Percentiles rank a stretch among this genome's conserved stretches.
Evolutionary conservation across 441 rosid genomes (phyloP).

Genomic region (Mallotus repandus): DNA sequence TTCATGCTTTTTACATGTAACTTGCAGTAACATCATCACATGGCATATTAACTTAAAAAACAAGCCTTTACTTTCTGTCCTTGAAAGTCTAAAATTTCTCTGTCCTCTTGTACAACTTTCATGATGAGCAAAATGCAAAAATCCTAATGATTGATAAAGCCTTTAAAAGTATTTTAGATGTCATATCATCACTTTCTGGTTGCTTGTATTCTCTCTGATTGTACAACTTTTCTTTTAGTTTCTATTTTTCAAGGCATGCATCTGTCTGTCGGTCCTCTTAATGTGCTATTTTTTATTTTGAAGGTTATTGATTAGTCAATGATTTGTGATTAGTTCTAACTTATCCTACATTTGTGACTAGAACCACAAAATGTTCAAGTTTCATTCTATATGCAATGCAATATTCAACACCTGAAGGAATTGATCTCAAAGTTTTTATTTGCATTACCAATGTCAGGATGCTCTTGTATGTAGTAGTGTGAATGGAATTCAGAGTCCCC

Average conservation of each 20-base stretch:
- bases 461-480: slow-evolving; percentile 31
- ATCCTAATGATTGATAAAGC: background rate
- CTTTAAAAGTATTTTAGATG: background rate
- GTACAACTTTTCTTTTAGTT: background rate
- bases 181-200: background rate
- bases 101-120: background rate
- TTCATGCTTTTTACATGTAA: background rate
- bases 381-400: background rate
- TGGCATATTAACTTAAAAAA: background rate
- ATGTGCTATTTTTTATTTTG: background rate
- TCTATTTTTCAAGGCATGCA: too few relatives aligned
- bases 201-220: background rate
- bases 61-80: background rate
- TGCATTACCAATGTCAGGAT: slow-evolving; percentile 47
- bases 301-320: background rate
- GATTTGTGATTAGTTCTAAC: background rate
- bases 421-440: slow-evolving; percentile 20
- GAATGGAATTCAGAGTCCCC: slow-evolving; percentile 43
- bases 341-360: background rate
- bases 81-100: background rate
- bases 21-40: background rate
- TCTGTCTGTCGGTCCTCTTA: background rate
- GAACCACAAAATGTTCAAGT: background rate
- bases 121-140: background rate
- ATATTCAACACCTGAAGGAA: background rate